phyloP scores from a whole-genome alignment of 768 basidiomycete genomes.

The Boletus sp. region DNA sequence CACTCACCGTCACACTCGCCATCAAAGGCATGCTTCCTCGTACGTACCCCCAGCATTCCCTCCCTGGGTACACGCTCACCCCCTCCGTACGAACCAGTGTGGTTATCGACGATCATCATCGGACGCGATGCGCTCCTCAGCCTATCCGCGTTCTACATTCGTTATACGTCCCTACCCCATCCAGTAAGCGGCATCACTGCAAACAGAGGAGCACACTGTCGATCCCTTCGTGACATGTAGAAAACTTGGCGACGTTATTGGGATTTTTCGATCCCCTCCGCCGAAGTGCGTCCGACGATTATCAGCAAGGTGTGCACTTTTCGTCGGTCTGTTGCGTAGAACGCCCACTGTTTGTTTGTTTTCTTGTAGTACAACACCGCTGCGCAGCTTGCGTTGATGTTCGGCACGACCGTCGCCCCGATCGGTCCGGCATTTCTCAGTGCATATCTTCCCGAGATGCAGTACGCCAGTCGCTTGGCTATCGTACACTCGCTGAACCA shows the following conservation, averaged over 20 bases:
- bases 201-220: slow-evolving; percentile 1
- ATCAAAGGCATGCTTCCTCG: slow-evolving; percentile 82
- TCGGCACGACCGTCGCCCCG: slow-evolving; percentile 80
- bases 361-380: slow-evolving; percentile 78
- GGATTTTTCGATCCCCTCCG: slow-evolving; percentile 94
- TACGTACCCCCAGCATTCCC: slow-evolving; percentile 37
- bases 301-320: slow-evolving; percentile 75
- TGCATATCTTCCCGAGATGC: slow-evolving; percentile 59
- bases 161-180: slow-evolving; percentile 83
- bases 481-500: not conserved
- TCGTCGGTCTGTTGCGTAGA: not conserved
- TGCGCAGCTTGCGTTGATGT: slow-evolving; percentile 90
- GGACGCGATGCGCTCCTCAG: slow-evolving; percentile 87
- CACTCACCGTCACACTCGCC: slow-evolving; percentile 81
- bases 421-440: slow-evolving; percentile 62
- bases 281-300: slow-evolving; percentile 88
- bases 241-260: slow-evolving; percentile 94
- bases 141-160: slow-evolving; percentile 88
- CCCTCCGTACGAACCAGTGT: slow-evolving; percentile 49
- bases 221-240: slow-evolving; percentile 37
- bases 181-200: slow-evolving; percentile 52
- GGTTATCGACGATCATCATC: slow-evolving; percentile 81
- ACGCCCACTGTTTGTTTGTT: not conserved
- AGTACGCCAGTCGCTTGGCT: slow-evolving; percentile 51
- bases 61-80: not conserved